Conservation (phyloP, 2,329 filamentous ascomycete species). For the Paraphaeosphaeria minitans region DNA sequence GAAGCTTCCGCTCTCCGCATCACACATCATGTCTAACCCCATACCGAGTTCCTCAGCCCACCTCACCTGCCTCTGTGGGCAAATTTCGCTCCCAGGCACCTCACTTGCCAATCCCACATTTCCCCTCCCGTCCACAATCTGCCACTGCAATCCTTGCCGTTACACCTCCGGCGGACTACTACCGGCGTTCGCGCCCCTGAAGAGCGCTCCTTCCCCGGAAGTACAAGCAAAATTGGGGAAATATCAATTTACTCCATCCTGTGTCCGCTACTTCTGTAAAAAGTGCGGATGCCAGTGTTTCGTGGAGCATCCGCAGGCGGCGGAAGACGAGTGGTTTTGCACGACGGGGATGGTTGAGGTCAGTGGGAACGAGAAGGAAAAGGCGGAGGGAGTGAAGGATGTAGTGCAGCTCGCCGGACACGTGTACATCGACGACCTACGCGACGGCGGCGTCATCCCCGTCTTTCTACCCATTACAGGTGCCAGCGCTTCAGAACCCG, state of each 20-base stretch:
- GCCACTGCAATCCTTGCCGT: constrained; percentile 7
- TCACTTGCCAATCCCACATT: background rate
- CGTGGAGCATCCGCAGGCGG: constrained; percentile 1
- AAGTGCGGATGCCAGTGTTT: constrained; percentile 4
- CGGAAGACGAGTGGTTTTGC: background rate
- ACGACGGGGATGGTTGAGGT: background rate
- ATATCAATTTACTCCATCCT: constrained; percentile 3
- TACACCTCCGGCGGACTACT: background rate
- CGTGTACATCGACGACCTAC: background rate
- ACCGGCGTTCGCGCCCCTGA: background rate
- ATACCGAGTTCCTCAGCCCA: background rate
- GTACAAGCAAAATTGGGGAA: background rate
- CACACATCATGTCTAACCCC: background rate
- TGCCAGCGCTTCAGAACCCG: too few species aligned
- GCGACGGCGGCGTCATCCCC: background rate
- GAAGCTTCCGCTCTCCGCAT: background rate
- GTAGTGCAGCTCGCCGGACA: background rate
- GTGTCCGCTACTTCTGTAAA: background rate
- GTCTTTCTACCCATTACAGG: background rate
- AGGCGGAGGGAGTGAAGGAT: background rate
- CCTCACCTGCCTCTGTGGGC: background rate
- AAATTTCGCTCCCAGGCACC: background rate
- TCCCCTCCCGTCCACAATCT: background rate
- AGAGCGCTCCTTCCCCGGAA: background rate
- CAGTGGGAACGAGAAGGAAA: background rate